Base-by-base conservation (phyloP, 805 yeast species). In the Myxozyma sirexii region DNA sequence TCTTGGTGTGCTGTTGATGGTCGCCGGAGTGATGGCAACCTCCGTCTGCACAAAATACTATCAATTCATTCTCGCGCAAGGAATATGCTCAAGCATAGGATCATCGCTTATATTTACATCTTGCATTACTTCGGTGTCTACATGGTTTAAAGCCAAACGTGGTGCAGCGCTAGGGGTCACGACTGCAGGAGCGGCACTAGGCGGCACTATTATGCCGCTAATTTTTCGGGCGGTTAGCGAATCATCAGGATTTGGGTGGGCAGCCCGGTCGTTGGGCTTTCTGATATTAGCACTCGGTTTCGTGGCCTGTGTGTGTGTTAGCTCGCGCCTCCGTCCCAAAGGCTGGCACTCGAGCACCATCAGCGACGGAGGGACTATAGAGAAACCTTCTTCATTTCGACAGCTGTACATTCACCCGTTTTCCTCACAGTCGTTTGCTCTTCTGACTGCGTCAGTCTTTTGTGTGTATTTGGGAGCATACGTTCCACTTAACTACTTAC, bases 61-160 rank as follows among this genome's bases (percentile, higher is more conserved):
- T 66, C 87, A 84, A 59, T 78, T 84, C 55, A 74, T 84, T 31
- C 70, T 84, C 13, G 75, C 82, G 2, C 84, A 83, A 67, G 81
- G 86, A 35, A 67, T 80, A 15, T 78, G 82, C 4, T 68, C 77
- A 43, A 83, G 83, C 0, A 55, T 80, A 1, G 82, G 82, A 1
- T 68, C 75, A 3, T 72, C 79, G 1, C 57, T 80, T 56, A 69
- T 77, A 19, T 78, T 80, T 71, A 70, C 77, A 1, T 75, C 82
- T 3, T 69, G 79, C 48, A 70, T 82, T 23, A 76, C 81, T 3
- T 72, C 76, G 3, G 71, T 79, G 10, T 72, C 82, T 0, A 80
- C 79, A 33, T 81, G 80, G 73, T 82, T 80, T 66, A 60, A 70
- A 37, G 71, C 60, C 44, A 75, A 72, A 54, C 70, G 84, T 23